Evolutionary conservation across 192 early-diverging fungal genomes (phyloP).

Genomic region (Backusella australiensis): DNA sequence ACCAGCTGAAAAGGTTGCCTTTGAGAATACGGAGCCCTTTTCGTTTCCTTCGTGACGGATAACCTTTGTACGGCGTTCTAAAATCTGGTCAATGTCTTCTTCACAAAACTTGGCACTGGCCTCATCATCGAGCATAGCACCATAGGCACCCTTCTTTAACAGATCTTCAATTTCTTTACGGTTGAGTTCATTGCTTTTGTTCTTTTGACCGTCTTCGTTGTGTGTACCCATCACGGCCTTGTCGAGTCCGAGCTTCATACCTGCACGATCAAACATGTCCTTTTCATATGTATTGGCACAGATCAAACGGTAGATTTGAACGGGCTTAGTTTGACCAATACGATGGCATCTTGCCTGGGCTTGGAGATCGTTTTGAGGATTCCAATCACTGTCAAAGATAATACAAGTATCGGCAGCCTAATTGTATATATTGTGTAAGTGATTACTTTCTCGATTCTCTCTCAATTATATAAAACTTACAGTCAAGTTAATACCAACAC

Average conservation of each 20-base stretch:
- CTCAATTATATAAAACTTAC: constrained; percentile 8
- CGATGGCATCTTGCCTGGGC: constrained; percentile 80
- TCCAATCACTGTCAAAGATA: constrained; percentile 88
- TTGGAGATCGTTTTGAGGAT: constrained; percentile 88
- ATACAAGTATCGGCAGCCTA: constrained; percentile 80
- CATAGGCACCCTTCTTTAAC: constrained; percentile 87
- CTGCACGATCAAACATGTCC: constrained; percentile 89
- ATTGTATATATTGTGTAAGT: neutral
- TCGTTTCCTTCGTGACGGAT: constrained; percentile 70
- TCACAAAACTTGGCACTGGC: constrained; percentile 71
- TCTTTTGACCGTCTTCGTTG: constrained; percentile 43
- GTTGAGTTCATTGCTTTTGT: constrained; percentile 55
- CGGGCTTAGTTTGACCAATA: constrained; percentile 85
- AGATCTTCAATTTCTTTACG: constrained; percentile 83
- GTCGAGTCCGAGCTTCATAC: constrained; percentile 83
- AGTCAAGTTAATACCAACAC: constrained; percentile 86
- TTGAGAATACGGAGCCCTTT: constrained; percentile 79
- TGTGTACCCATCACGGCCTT: constrained; percentile 60
- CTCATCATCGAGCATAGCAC: constrained; percentile 81
- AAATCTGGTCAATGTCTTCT: constrained; percentile 86
- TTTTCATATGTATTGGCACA: constrained; percentile 84
- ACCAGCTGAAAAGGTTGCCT: constrained; percentile 69
- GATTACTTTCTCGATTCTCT: neutral
- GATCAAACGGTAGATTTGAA: constrained; percentile 73
- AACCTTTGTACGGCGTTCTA: constrained; percentile 74